Evolutionary conservation across 2,329 filamentous ascomycete genomes (phyloP).

Genomic region (Metarhizium guizhouense): DNA sequence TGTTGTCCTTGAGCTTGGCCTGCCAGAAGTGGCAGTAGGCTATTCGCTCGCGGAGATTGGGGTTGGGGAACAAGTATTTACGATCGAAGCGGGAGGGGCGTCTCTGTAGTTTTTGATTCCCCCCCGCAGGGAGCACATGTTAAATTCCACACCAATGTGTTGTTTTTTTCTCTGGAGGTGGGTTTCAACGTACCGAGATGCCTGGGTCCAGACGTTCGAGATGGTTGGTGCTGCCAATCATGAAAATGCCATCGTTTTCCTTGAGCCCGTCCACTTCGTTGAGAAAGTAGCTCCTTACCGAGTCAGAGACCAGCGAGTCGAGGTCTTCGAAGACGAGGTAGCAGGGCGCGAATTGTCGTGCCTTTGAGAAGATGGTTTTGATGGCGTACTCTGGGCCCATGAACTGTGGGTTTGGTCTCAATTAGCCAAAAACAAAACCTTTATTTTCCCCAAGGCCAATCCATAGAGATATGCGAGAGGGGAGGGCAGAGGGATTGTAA

Average conservation of each 20-base stretch:
- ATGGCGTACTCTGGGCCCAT: constrained; percentile 48
- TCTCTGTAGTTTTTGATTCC: constrained; percentile 30
- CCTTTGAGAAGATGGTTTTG: constrained; percentile 45
- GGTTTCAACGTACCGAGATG: constrained; percentile 35
- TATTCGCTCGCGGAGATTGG: constrained; percentile 41
- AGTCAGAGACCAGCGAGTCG: constrained; percentile 54
- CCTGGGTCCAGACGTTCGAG: constrained; percentile 59
- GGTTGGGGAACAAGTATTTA: constrained; percentile 57
- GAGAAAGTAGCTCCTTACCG: constrained; percentile 58
- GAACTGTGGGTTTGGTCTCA: constrained; percentile 21
- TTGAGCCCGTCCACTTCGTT: constrained; percentile 65
- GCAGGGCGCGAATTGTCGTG: constrained; percentile 55
- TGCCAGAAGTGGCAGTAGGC: constrained; percentile 58
- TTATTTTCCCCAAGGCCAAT: no score
- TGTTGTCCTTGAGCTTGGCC: constrained; percentile 43
- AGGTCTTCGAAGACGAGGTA: constrained; percentile 66
- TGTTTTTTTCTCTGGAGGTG: not conserved
- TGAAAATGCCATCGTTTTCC: constrained; percentile 62
- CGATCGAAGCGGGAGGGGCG: constrained; percentile 58
- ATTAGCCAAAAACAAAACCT: no score
- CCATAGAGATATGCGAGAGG: no score
- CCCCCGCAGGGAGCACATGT: no score
- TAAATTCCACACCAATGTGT: no score
- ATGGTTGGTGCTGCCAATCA: constrained; percentile 58
- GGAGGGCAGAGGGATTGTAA: no score